Percentiles rank a stretch among this genome's conserved stretches.
phyloP scores from a whole-genome alignment of 108 stramenopile genomes.

The Stephanodiscus triporus region DNA sequence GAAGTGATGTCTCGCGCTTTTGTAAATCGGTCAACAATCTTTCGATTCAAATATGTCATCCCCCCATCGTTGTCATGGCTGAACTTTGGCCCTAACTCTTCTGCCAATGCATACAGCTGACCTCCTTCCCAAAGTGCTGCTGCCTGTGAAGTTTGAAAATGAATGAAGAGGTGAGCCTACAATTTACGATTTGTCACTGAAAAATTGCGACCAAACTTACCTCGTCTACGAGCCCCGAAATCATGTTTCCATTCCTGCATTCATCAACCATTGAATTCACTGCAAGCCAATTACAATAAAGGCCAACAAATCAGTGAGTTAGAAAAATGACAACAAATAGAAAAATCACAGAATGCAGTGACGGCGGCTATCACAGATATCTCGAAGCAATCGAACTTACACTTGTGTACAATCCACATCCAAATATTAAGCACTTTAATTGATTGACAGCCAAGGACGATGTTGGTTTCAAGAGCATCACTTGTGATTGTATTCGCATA shows the following conservation, averaged over 20 bases:
- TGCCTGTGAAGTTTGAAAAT: constrained; percentile 22
- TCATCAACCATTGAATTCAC: constrained; percentile 57
- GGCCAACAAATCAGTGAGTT: not conserved
- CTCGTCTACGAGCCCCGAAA: constrained; percentile 68
- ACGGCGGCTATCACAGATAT: not conserved
- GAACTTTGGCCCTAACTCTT: constrained; percentile 61
- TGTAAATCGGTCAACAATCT: constrained; percentile 76
- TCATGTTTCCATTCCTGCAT: constrained; percentile 54
- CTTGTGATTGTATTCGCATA: constrained; percentile 74
- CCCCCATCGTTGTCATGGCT: constrained; percentile 46
- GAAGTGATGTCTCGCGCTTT: constrained; percentile 67
- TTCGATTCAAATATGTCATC: constrained; percentile 68
- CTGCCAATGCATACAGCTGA: constrained; percentile 71
- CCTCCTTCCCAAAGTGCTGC: constrained; percentile 80
- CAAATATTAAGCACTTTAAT: constrained; percentile 67
- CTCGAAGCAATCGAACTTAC: constrained; percentile 6
- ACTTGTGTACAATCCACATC: constrained; percentile 77
- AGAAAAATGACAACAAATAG: not conserved
- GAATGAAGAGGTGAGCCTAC: not conserved
- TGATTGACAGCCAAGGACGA: constrained; percentile 23
- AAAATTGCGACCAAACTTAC: not conserved
- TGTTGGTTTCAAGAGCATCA: constrained; percentile 57
- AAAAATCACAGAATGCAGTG: not conserved
- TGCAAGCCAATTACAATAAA: not conserved
- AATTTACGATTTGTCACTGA: too few relatives aligned